These are phyloP conservation scores for Paecilomyces fulvus DNA, from an alignment of 2,329 filamentous ascomycete genomes.

Conservation along the genomic window DNA sequence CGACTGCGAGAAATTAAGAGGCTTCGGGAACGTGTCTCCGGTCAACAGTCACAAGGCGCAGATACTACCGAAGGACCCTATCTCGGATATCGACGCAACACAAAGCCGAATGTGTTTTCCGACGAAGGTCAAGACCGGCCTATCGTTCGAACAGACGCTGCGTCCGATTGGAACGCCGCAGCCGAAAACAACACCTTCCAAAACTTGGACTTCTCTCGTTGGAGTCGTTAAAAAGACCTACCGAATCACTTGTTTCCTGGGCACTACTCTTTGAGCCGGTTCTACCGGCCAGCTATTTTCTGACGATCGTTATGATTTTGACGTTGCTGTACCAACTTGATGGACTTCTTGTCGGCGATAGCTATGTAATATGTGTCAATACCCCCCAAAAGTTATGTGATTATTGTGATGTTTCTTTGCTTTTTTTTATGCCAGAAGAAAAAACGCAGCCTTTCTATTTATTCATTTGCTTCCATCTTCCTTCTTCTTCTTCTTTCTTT, in stretches of 20 bases:
- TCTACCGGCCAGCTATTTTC: background rate
- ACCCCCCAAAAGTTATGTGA: constrained; percentile 15
- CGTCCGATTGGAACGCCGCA: constrained; percentile 28
- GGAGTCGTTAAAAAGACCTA: constrained; percentile 23
- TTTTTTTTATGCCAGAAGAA: constrained; percentile 1
- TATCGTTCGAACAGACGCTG: constrained; percentile 25
- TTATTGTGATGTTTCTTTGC: constrained; percentile 8
- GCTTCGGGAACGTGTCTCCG: constrained; percentile 54
- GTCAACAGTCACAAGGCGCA: constrained; percentile 18
- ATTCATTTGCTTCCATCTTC: background rate
- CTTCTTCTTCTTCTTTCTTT: background rate
- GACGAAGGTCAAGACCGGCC: constrained; percentile 26
- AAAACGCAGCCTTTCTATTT: background rate
- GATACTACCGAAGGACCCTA: constrained; percentile 25
- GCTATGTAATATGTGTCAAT: constrained; percentile 15
- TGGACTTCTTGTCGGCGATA: constrained; percentile 4
- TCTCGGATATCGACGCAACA: constrained; percentile 26
- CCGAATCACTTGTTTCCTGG: background rate
- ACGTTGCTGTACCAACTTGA: background rate
- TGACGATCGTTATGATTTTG: background rate
- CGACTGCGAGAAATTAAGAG: constrained; percentile 76
- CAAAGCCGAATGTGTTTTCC: constrained; percentile 29
- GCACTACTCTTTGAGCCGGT: background rate
- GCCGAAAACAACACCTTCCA: constrained; percentile 30
- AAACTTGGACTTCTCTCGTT: constrained; percentile 36